Conservation (phyloP, 1,139 yeast species). For the Blastobotrys serpentis region DNA sequence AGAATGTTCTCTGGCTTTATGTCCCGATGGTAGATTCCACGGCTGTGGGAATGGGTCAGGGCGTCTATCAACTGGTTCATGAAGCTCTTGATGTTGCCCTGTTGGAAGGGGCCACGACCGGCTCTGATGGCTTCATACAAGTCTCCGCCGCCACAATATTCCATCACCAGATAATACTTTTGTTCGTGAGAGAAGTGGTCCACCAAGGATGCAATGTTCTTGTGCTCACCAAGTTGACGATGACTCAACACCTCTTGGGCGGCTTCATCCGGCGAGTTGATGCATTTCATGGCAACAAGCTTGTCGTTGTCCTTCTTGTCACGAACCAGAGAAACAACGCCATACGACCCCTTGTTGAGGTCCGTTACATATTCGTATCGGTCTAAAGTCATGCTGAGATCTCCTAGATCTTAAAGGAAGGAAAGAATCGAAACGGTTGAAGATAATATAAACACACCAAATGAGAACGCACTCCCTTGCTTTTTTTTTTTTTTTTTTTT, state of each 20-base stretch:
- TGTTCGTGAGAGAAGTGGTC: slow-evolving; percentile 69
- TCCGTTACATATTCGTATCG: slow-evolving; percentile 72
- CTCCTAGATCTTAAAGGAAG: slow-evolving; percentile 4
- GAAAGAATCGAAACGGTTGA: slow-evolving; percentile 2
- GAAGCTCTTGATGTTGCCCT: slow-evolving; percentile 69
- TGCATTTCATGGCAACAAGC: slow-evolving; percentile 82
- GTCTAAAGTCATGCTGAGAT: slow-evolving; percentile 34
- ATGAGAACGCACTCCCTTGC: background rate
- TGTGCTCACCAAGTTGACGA: slow-evolving; percentile 57
- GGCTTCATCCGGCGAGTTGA: slow-evolving; percentile 57
- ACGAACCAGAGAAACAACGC: slow-evolving; percentile 83
- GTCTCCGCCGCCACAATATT: slow-evolving; percentile 90
- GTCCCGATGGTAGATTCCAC: slow-evolving; percentile 79
- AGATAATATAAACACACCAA: no score
- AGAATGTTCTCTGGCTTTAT: slow-evolving; percentile 87
- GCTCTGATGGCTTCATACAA: slow-evolving; percentile 87
- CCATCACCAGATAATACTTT: slow-evolving; percentile 63
- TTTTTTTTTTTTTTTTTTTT: no score
- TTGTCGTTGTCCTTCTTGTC: slow-evolving; percentile 53
- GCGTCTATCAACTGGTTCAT: slow-evolving; percentile 76
- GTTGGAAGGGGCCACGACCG: slow-evolving; percentile 63
- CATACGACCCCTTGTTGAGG: slow-evolving; percentile 91
- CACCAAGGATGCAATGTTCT: slow-evolving; percentile 58
- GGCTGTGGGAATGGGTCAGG: slow-evolving; percentile 69
- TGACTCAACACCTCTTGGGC: slow-evolving; percentile 77